Evolutionary conservation across 2,329 filamentous ascomycete species (phyloP), one percentile per base, ranked within the genome.

Genomic region (Colletotrichum sp.): DNA sequence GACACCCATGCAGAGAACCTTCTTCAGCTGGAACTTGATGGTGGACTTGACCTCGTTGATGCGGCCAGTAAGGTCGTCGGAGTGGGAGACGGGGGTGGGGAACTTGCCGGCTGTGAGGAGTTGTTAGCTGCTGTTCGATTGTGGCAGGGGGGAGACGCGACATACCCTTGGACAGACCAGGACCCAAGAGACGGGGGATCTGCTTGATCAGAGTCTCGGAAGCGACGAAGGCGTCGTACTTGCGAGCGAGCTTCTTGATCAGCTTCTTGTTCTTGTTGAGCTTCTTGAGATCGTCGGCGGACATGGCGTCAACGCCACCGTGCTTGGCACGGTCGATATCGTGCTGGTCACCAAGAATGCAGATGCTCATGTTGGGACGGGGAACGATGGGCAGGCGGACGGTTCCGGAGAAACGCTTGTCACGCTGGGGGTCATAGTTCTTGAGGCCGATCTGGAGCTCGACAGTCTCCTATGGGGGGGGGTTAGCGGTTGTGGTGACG

Each of bases 241-340:
- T 99, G 93, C 96, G 96, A 80, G 97, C 97, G 82, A 99, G 95
- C 94, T 99, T 99, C 96, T 99, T 99, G 94, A 99, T 98, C 85
- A 98, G 94, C 94, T 99, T 99, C 95, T 99, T 98, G 95, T 99
- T 99, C 95, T 99, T 99, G 94, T 99, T 99, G 83, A 99, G 95
- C 94, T 99, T 99, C 95, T 99, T 99, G 90, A 99, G 91, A 90
- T 99, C 97, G 85, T 99, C 97, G 81, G 95, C 90, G 85, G 95
- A 98, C 97, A 98, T 98, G 90, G 96, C 96, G 87, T 99, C 97
- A 83, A 98, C 93, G 88, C 96, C 96, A 85, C 96, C 95, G 92
- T 99, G 97, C 94, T 99, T 99, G 86, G 97, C 96, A 93, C 97
- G 96, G 88, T 99, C 97, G 86, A 99, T 98, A 93, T 99, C 97